Evolutionary conservation across 2,329 filamentous ascomycete species (phyloP), one percentile per base, ranked within the genome.

Genomic region (Hortaea sp.): DNA sequence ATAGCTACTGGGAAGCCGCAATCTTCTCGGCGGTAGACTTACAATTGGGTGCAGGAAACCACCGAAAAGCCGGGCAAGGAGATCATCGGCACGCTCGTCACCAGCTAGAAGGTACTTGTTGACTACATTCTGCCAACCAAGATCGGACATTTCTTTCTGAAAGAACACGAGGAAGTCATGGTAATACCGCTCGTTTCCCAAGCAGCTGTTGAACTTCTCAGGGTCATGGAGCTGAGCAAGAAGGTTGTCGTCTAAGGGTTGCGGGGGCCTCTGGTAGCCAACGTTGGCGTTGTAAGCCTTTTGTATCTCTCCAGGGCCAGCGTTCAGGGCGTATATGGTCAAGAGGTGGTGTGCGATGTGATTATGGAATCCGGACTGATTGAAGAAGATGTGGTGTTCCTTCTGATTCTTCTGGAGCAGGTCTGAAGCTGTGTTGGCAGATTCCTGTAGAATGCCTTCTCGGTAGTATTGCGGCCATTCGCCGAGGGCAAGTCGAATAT

Each of bases 311-410:
- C 71, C 61, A 0, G 81, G 63, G 0, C 74, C 66, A 6, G 85
- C 87, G 1, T 83, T 82, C 1, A 92, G 79, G 31, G 84, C 84
- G 62, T 83, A 94, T 29, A 92, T 69, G 11, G 81, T 81, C 7
- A 94, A 75, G 5, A 94, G 67, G 32, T 88, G 81, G 56, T 95
- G 88, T 3, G 74, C 75, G 49, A 92, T 86, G 58, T 95, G 88
- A 62, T 95, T 73, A 59, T 95, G 89, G 52, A 84, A 94, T 0
- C 84, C 83, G 1, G 65, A 59, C 0, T 74, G 49, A 50, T 92
- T 94, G 72, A 88, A 94, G 67, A 83, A 94, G 48, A 88, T 82
- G 60, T 94, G 85, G 56, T 88, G 75, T 69, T 67, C 80, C 29
- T 76, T 77, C 53, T 92, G 75, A 58, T 95, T 88, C 47, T 81